Evolutionary conservation across 495 filamentous ascomycete genomes (phyloP).

Genomic region (Sabuloglossum arenarium): DNA sequence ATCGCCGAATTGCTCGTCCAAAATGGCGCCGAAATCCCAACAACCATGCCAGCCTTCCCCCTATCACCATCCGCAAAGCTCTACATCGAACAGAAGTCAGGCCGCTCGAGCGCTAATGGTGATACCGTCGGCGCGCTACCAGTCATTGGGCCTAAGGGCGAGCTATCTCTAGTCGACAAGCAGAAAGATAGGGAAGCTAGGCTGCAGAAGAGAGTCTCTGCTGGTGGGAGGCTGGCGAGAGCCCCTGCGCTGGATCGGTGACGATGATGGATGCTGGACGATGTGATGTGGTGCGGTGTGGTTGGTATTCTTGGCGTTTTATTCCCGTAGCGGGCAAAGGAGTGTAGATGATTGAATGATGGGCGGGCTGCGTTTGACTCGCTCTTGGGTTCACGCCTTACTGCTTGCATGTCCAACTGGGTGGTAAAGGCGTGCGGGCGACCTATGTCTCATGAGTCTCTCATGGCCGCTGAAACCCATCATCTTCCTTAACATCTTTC

Average conservation of each 20-base stretch:
- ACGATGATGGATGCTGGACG: not conserved
- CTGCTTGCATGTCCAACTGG: too few relatives aligned
- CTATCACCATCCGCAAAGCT: conserved; percentile 54
- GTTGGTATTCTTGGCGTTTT: not conserved
- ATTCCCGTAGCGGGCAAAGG: not conserved
- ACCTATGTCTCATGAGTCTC: too few relatives aligned
- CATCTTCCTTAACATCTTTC: not conserved
- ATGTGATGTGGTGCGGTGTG: too few relatives aligned
- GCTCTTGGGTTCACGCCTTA: too few relatives aligned
- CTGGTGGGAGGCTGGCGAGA: conserved; percentile 10
- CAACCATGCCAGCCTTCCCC: conserved; percentile 48
- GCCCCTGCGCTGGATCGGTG: not conserved
- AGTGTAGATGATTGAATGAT: not conserved
- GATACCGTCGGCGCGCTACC: conserved; percentile 15
- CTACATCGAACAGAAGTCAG: conserved; percentile 69
- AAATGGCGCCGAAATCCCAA: conserved; percentile 79
- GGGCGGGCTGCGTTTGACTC: too few relatives aligned
- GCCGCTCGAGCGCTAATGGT: conserved; percentile 1
- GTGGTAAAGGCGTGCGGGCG: too few relatives aligned
- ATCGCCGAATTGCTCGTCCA: conserved; percentile 84
- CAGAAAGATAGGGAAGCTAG: conserved; percentile 12
- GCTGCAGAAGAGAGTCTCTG: conserved; percentile 14
- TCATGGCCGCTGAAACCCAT: too few relatives aligned
- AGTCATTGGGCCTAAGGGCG: conserved; percentile 10
- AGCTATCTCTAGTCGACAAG: conserved; percentile 9